A percentile compares a stretch with the other conserved stretches of the same genome.
phyloP scores from a whole-genome alignment of 2,329 filamentous ascomycete species.

The Sodiomyces alkalinus region DNA sequence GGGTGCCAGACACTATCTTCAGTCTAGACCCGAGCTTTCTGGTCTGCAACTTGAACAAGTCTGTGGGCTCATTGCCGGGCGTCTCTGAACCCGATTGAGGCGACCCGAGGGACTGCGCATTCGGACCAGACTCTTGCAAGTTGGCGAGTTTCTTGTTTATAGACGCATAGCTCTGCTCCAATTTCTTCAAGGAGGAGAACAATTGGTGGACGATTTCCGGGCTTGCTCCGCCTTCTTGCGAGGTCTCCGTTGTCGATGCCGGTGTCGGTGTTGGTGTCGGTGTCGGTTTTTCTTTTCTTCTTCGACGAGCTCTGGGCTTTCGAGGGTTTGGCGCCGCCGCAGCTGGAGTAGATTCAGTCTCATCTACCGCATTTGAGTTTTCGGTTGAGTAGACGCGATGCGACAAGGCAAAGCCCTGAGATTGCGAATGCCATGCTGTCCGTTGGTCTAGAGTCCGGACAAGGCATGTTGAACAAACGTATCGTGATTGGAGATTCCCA shows the following conservation, averaged over 20 bases:
- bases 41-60: no score
- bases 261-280: no score
- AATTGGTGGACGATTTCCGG: slow-evolving; percentile 4
- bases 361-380: slow-evolving; percentile 1
- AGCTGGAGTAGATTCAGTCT: neutral
- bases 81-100: no score
- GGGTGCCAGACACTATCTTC: slow-evolving; percentile 19
- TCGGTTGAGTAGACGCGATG: neutral
- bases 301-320: slow-evolving; percentile 1
- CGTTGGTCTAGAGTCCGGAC: neutral
- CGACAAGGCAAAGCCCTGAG: neutral
- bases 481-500: slow-evolving; percentile 12
- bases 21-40: slow-evolving; percentile 6
- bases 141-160: slow-evolving; percentile 3
- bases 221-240: neutral
- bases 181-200: slow-evolving; percentile 2
- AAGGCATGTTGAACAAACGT: slow-evolving; percentile 13
- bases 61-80: no score
- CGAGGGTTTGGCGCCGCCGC: slow-evolving; percentile 5
- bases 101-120: neutral
- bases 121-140: neutral
- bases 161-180: slow-evolving; percentile 4
- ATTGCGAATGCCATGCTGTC: neutral
- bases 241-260: no score
- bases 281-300: slow-evolving; percentile 3